These are phyloP conservation scores for Cystofilobasidium bisporidii DNA, from an alignment of 768 basidiomycete species.

Conservation along the genomic window DNA sequence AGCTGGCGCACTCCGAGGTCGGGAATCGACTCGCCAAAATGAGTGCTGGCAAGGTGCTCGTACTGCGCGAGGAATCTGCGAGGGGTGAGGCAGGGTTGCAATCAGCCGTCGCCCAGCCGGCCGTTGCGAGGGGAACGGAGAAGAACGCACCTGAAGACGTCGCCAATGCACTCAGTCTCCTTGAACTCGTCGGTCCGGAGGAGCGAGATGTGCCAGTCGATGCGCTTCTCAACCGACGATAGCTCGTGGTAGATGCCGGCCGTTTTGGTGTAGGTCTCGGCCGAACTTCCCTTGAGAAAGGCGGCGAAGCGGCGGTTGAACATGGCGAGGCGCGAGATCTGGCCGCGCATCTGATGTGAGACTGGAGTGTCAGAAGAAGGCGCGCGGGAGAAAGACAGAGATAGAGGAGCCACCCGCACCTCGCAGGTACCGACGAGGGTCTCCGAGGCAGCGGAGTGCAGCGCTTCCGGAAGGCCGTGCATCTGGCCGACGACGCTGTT, in stretches of 20 bases:
- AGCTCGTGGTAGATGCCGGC: conserved; percentile 65
- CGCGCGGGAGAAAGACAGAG: background rate
- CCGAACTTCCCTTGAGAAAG: conserved; percentile 66
- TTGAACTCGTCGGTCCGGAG: conserved; percentile 80
- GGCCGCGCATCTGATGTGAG: conserved; percentile 60
- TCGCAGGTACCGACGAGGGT: conserved; percentile 88
- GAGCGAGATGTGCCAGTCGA: conserved; percentile 83
- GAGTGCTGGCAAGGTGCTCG: conserved; percentile 79
- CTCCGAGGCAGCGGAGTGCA: conserved; percentile 73
- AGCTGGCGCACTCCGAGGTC: conserved; percentile 86
- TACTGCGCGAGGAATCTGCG: conserved; percentile 81
- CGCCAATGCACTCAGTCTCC: conserved; percentile 85
- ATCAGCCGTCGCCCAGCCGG: background rate
- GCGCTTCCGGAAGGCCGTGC: conserved; percentile 72
- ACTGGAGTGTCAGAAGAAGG: background rate
- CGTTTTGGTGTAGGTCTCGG: conserved; percentile 72
- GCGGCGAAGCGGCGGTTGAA: conserved; percentile 84
- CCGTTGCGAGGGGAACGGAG: background rate
- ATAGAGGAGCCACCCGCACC: conserved; percentile 43
- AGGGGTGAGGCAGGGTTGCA: background rate
- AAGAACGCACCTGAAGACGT: conserved; percentile 65
- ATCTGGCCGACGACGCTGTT: conserved; percentile 69
- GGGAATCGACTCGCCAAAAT: conserved; percentile 70
- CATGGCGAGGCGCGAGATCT: conserved; percentile 66
- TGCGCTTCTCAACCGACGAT: conserved; percentile 73